phyloP scores from a whole-genome alignment of 192 early-diverging fungal genomes.

The Coemansia sp. region DNA sequence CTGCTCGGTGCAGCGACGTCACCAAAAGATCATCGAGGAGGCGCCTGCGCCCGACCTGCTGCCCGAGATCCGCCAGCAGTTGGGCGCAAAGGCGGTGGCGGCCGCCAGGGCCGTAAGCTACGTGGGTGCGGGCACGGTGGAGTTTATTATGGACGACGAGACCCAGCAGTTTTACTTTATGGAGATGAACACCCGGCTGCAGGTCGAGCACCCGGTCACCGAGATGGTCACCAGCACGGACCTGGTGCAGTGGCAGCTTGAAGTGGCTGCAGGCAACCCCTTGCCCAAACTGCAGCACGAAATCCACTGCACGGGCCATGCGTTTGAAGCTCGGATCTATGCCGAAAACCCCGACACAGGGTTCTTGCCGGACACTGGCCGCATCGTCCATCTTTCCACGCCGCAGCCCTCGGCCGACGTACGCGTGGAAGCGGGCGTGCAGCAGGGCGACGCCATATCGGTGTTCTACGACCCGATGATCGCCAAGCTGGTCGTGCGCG shows the following conservation, averaged over 20 bases:
- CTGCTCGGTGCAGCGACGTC: conserved; percentile 90
- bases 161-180: conserved; percentile 92
- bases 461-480: conserved; percentile 97
- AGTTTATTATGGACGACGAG: conserved; percentile 92
- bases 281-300: conserved; percentile 66
- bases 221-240: conserved; percentile 95
- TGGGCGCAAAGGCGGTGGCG: conserved; percentile 88
- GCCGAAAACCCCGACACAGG: conserved; percentile 89
- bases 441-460: conserved; percentile 85
- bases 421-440: conserved; percentile 90
- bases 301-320: conserved; percentile 72
- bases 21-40: conserved; percentile 96
- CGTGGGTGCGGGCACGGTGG: conserved; percentile 93
- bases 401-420: conserved; percentile 61
- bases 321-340: conserved; percentile 98
- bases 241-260: conserved; percentile 93
- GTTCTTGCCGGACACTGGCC: conserved; percentile 94
- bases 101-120: conserved; percentile 93
- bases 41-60: conserved; percentile 86
- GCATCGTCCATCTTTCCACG: conserved; percentile 71
- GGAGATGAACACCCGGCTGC: conserved; percentile 96
- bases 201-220: conserved; percentile 94
- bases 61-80: conserved; percentile 62
- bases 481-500: conserved; percentile 87
- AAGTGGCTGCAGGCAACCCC: conserved; percentile 87